Percentiles rank a stretch among this genome's conserved stretches.
Conservation (phyloP, 1,284 basidiomycete genomes). For the Phaffia rhodozyma region DNA sequence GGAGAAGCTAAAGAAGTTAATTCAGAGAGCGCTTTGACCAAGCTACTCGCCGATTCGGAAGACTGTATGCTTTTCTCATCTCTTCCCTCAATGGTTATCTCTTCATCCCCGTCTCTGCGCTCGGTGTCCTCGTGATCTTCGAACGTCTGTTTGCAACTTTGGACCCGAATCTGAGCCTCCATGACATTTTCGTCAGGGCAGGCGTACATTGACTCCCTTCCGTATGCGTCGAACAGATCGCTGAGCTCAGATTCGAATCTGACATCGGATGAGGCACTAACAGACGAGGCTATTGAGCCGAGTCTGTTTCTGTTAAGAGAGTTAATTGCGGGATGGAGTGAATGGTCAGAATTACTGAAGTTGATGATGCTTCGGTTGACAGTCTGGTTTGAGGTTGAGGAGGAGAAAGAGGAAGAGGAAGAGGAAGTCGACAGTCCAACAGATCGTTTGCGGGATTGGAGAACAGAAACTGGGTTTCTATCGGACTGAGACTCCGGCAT, state of each 20-base stretch:
- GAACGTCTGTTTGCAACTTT: background rate
- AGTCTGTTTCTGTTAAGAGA: background rate
- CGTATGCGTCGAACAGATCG: conserved; percentile 7
- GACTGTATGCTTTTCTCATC: no score
- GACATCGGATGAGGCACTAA: background rate
- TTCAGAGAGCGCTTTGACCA: background rate
- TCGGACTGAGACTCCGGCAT: no score
- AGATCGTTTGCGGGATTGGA: background rate
- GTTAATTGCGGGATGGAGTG: background rate
- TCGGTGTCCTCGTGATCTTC: background rate
- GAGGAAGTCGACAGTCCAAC: background rate
- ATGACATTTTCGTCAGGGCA: background rate
- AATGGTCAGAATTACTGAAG: background rate
- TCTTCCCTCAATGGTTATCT: background rate
- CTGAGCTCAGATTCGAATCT: background rate
- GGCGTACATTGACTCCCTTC: conserved; percentile 2
- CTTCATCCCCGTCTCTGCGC: background rate
- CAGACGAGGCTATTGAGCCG: background rate
- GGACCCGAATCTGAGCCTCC: background rate
- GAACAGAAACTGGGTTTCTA: no score
- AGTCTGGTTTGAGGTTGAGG: background rate
- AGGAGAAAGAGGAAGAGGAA: background rate
- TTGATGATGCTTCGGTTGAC: background rate
- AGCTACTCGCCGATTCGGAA: background rate
- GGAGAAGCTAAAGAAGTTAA: background rate